Conservation (phyloP, 225 moss, liverwort and hornwort genomes). For the Rhytidiadelphus loreus region DNA sequence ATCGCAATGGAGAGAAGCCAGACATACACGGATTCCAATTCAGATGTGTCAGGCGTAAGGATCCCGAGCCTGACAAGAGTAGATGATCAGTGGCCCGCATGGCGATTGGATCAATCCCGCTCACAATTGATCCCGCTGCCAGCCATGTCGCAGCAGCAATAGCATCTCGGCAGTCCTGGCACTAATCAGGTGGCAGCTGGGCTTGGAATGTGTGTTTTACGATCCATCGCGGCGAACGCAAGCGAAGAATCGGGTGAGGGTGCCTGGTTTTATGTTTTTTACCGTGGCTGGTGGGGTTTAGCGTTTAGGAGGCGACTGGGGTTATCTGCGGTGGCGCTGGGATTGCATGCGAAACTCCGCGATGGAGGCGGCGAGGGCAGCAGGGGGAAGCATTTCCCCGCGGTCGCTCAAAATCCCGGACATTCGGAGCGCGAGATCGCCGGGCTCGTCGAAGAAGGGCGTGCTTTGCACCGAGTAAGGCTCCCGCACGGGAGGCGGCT, state of each 20-base stretch:
- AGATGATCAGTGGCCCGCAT: background rate
- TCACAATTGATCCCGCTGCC: background rate
- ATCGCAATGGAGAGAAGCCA: background rate
- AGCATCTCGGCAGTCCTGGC: background rate
- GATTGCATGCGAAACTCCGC: conserved; percentile 38
- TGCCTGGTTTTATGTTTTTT: background rate
- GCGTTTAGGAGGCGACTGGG: background rate
- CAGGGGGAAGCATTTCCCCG: conserved; percentile 50
- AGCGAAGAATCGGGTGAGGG: background rate
- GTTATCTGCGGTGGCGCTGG: conserved; percentile 34
- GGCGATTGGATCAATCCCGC: background rate
- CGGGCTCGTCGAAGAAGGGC: conserved; percentile 27
- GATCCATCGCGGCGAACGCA: background rate
- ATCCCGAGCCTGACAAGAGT: background rate
- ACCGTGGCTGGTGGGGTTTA: background rate
- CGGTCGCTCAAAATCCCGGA: conserved; percentile 40
- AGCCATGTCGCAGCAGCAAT: background rate
- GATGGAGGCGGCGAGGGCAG: conserved; percentile 41
- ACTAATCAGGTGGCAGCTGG: background rate
- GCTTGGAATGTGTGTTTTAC: background rate
- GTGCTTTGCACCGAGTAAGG: conserved; percentile 42
- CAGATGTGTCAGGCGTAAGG: background rate
- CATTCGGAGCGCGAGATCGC: conserved; percentile 32
- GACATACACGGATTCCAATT: background rate
- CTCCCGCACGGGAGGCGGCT: conserved; percentile 43